These are phyloP conservation scores for Tardiomyces depauwii DNA, from an alignment of 1,139 yeast genomes.

Conservation along the genomic window DNA sequence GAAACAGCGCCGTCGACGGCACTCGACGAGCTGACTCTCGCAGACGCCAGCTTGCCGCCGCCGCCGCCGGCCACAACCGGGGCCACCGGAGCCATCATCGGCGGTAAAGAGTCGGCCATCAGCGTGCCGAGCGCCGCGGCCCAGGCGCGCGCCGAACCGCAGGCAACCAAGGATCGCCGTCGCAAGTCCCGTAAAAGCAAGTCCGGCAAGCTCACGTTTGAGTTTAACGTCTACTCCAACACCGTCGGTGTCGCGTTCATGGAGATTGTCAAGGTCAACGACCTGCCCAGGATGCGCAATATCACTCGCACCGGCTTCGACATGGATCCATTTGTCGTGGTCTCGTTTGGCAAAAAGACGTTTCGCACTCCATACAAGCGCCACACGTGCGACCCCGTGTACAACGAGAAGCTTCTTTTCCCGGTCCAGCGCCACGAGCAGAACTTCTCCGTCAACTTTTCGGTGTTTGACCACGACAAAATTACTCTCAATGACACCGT, in stretches of 20 bases:
- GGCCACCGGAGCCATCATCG: background rate
- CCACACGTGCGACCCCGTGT: constrained; percentile 75
- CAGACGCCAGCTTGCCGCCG: background rate
- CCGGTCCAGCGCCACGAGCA: constrained; percentile 61
- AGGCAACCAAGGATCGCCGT: background rate
- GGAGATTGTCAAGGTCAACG: constrained; percentile 63
- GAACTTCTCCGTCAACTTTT: constrained; percentile 53
- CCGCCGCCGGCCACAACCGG: background rate
- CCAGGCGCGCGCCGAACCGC: background rate
- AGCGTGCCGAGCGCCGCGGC: background rate
- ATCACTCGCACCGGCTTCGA: constrained; percentile 64
- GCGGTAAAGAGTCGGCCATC: background rate
- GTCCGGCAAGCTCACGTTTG: constrained; percentile 6
- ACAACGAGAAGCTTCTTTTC: constrained; percentile 69
- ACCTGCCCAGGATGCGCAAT: constrained; percentile 26
- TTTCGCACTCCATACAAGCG: constrained; percentile 79
- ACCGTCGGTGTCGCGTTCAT: constrained; percentile 65
- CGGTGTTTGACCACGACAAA: constrained; percentile 74
- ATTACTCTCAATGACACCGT: constrained; percentile 77
- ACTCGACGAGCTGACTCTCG: background rate
- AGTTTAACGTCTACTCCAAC: constrained; percentile 30
- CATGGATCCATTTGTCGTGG: constrained; percentile 94
- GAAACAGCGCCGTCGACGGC: background rate
- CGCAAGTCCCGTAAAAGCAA: background rate
- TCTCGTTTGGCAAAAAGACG: constrained; percentile 81